Conservation (phyloP, 2,329 filamentous ascomycete species). For the Fusarium foetens region DNA sequence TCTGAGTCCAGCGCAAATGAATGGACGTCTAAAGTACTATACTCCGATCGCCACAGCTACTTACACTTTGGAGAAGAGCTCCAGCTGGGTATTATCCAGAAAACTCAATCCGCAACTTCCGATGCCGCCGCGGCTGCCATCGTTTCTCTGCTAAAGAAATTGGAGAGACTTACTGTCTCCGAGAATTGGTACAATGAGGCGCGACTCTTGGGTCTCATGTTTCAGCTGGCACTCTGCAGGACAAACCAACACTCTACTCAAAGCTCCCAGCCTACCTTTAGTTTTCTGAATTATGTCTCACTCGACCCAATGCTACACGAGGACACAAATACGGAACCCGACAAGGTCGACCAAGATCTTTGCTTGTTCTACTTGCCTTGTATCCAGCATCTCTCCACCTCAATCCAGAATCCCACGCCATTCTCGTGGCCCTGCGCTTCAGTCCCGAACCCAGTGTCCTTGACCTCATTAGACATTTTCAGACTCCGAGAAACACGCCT, state of each 20-base stretch:
- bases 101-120: background rate
- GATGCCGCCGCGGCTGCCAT: background rate
- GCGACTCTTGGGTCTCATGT: background rate
- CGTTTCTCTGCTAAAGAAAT: background rate
- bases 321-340: background rate
- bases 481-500: slow-evolving; percentile 15
- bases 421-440: slow-evolving; percentile 10
- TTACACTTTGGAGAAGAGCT: background rate
- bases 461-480: slow-evolving; percentile 6
- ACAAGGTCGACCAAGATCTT: background rate
- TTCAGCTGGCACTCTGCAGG: background rate
- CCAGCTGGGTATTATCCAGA: background rate
- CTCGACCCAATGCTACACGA: background rate
- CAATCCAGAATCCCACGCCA: slow-evolving; percentile 7
- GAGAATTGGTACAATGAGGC: background rate
- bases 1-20: background rate
- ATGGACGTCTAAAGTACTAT: background rate
- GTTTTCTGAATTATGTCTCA: background rate
- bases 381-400: background rate
- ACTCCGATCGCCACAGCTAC: background rate
- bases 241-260: background rate
- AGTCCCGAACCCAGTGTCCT: background rate
- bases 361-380: slow-evolving; percentile 16
- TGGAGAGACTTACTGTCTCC: background rate
- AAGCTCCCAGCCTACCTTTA: background rate